A percentile compares a stretch with the other conserved stretches of the same genome.
These are phyloP conservation scores for Letharia columbiana DNA, from an alignment of 495 filamentous ascomycete genomes.

Conservation along the genomic window DNA sequence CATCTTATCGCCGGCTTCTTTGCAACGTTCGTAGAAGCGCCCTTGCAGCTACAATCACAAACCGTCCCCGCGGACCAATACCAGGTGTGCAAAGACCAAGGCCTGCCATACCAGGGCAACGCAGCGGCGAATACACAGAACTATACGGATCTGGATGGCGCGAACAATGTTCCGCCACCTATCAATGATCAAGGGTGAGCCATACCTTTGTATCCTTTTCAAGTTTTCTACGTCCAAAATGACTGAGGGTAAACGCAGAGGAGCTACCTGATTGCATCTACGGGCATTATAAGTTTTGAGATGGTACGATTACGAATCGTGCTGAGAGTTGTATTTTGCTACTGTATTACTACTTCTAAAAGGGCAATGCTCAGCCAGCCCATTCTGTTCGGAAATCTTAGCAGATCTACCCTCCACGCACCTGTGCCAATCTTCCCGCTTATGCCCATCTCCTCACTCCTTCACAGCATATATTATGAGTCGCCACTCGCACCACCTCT, in stretches of 20 bases:
- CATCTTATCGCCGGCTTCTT: constrained; percentile 43
- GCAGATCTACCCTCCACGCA: too few species aligned
- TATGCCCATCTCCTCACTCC: too few species aligned
- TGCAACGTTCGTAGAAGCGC: constrained; percentile 42
- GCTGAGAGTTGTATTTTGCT: too few species aligned
- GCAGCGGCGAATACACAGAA: constrained; percentile 59
- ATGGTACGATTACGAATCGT: too few species aligned
- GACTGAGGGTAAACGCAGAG: not conserved
- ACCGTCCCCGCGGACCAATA: constrained; percentile 54
- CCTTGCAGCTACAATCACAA: constrained; percentile 35
- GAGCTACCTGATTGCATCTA: not conserved
- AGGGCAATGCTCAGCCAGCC: too few species aligned
- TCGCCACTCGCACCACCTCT: too few species aligned
- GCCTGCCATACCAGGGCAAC: constrained; percentile 50
- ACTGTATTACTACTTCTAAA: too few species aligned
- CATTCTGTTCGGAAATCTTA: too few species aligned
- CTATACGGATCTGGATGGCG: constrained; percentile 54
- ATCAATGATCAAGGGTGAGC: not conserved
- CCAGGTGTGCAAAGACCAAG: constrained; percentile 43
- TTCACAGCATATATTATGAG: too few species aligned
- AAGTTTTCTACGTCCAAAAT: not conserved
- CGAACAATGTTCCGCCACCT: constrained; percentile 32
- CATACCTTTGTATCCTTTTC: not conserved
- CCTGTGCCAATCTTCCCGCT: too few species aligned
- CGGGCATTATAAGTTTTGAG: too few species aligned